A percentile compares a stretch with the other conserved stretches of the same genome.
Evolutionary conservation across 139 green algal genomes (phyloP).

Genomic region (Yamagishiella unicocca): DNA sequence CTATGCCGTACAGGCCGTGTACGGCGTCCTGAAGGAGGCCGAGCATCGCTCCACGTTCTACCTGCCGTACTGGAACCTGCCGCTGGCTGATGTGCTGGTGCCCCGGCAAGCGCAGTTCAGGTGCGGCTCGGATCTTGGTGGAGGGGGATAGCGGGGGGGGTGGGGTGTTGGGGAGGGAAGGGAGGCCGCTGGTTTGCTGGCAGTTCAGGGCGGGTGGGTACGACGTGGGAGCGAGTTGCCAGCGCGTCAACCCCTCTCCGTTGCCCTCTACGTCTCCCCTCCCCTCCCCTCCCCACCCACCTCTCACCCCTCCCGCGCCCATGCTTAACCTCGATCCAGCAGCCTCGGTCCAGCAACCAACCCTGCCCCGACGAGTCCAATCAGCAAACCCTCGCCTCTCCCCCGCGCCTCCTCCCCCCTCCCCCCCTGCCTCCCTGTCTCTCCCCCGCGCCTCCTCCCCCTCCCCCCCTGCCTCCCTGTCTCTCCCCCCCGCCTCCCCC

Average conservation of each 20-base stretch:
- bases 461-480: background rate
- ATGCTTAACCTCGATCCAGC: too few relatives aligned
- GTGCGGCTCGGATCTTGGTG: background rate
- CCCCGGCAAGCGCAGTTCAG: slow-evolving; percentile 61
- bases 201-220: too few relatives aligned
- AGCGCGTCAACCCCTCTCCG: too few relatives aligned
- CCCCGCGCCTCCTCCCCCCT: background rate
- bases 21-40: slow-evolving; percentile 96
- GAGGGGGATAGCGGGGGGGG: background rate
- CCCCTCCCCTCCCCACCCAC: too few relatives aligned
- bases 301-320: too few relatives aligned
- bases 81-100: slow-evolving; percentile 73
- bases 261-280: too few relatives aligned
- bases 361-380: too few relatives aligned
- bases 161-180: background rate
- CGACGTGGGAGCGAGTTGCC: too few relatives aligned
- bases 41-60: slow-evolving; percentile 99
- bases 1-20: slow-evolving; percentile 86
- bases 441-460: background rate
- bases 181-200: background rate
- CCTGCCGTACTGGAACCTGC: slow-evolving; percentile 98
- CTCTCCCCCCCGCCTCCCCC: background rate
- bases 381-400: background rate
- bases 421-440: background rate
- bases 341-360: too few relatives aligned